Evolutionary conservation across 2,329 filamentous ascomycete species (phyloP).

Genomic region (Aspergillus sp.): DNA sequence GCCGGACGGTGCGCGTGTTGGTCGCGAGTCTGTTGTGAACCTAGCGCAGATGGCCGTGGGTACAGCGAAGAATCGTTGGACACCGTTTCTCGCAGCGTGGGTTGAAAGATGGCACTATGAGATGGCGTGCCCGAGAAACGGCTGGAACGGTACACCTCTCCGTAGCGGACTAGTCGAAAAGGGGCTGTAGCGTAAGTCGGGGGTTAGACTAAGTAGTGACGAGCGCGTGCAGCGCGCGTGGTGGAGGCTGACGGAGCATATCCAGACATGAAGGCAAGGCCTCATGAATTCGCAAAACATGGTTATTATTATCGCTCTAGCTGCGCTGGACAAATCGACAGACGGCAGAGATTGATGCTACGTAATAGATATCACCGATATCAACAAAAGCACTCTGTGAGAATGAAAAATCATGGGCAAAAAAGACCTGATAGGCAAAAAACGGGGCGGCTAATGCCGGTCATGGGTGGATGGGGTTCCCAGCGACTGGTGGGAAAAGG

Average conservation of each 20-base stretch:
- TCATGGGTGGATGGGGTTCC: constrained; percentile 13
- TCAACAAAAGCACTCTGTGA: not conserved
- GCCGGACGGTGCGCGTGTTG: constrained; percentile 31
- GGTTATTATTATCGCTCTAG: not conserved
- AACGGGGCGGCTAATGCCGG: constrained; percentile 33
- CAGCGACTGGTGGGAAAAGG: constrained; percentile 23
- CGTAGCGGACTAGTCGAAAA: constrained; percentile 35
- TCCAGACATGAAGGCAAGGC: not conserved
- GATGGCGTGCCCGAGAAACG: constrained; percentile 42
- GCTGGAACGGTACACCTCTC: constrained; percentile 31
- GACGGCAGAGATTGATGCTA: not conserved
- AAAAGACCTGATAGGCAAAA: constrained; percentile 14
- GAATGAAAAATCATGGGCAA: constrained; percentile 2
- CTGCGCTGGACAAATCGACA: not conserved
- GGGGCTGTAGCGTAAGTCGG: constrained; percentile 41
- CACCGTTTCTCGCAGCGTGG: constrained; percentile 25
- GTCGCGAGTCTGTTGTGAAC: constrained; percentile 33
- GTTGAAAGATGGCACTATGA: constrained; percentile 23
- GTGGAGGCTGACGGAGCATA: constrained; percentile 19
- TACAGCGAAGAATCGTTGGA: constrained; percentile 37
- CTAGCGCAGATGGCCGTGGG: constrained; percentile 39
- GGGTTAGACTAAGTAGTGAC: constrained; percentile 32
- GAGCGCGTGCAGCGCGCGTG: constrained; percentile 33
- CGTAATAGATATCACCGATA: not conserved
- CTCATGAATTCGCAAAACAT: not conserved